Evolutionary conservation across 2,329 filamentous ascomycete genomes (phyloP).

Genomic region (Alternaria novae-zelandiae): DNA sequence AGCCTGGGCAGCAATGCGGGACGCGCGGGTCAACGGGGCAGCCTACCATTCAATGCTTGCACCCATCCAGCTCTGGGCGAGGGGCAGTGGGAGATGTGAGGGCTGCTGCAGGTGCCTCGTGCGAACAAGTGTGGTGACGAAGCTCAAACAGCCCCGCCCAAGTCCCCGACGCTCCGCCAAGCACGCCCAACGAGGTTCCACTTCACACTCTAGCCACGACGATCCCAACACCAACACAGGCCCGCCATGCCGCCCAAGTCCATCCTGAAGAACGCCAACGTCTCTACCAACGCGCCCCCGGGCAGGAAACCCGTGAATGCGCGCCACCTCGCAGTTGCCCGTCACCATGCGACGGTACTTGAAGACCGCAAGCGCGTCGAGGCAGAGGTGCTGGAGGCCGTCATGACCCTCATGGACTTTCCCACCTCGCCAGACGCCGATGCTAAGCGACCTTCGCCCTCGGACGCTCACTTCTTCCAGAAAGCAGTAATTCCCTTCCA

Average conservation of each 20-base stretch:
- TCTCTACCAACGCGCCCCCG: slow-evolving; percentile 27
- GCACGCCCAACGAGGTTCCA: slow-evolving; percentile 12
- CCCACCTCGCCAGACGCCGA: slow-evolving; percentile 61
- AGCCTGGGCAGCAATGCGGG: slow-evolving; percentile 18
- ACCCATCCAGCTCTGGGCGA: slow-evolving; percentile 15
- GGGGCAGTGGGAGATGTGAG: slow-evolving; percentile 12
- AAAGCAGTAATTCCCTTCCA: slow-evolving; percentile 75
- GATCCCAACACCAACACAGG: slow-evolving; percentile 9
- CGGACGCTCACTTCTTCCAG: slow-evolving; percentile 72
- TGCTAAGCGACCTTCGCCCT: slow-evolving; percentile 58
- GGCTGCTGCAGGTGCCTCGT: slow-evolving; percentile 18
- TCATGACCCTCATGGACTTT: slow-evolving; percentile 73
- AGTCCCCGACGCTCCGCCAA: slow-evolving; percentile 14
- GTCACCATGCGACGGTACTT: slow-evolving; percentile 82
- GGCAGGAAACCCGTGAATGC: slow-evolving; percentile 42
- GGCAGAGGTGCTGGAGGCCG: slow-evolving; percentile 71
- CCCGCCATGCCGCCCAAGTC: slow-evolving; percentile 51
- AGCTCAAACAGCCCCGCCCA: slow-evolving; percentile 25
- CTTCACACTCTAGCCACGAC: slow-evolving; percentile 8
- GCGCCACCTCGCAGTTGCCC: slow-evolving; percentile 67
- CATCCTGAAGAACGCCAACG: slow-evolving; percentile 48
- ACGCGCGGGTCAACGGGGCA: slow-evolving; percentile 4
- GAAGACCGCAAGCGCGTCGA: slow-evolving; percentile 83
- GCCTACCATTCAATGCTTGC: slow-evolving; percentile 14
- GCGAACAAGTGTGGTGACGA: slow-evolving; percentile 23